A percentile compares a stretch with the other conserved stretches of the same genome.
phyloP scores from a whole-genome alignment of 2,329 filamentous ascomycete genomes.

The Colletotrichum godetiae region DNA sequence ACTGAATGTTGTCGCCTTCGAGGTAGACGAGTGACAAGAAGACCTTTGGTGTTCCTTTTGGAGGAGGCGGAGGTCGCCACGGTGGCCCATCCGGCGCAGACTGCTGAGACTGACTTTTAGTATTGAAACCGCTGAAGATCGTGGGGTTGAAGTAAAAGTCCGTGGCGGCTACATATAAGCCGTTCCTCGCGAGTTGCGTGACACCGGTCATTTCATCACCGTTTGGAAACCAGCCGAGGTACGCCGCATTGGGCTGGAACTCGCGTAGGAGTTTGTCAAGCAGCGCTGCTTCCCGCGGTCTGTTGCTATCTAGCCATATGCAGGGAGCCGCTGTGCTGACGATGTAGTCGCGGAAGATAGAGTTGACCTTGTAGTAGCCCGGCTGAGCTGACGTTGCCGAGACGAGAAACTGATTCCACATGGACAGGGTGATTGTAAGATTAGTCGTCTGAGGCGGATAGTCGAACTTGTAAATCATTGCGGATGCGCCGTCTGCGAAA shows the following conservation, averaged over 20 bases:
- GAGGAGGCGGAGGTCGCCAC: background rate
- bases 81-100: background rate
- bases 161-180: conserved; percentile 2
- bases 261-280: background rate
- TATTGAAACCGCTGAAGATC: conserved; percentile 8
- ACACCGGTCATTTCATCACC: conserved; percentile 19
- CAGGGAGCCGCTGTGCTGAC: conserved; percentile 7
- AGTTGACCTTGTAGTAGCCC: conserved; percentile 3
- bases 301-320: conserved; percentile 16
- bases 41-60: background rate
- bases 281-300: conserved; percentile 5
- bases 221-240: conserved; percentile 20
- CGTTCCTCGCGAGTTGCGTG: conserved; percentile 9
- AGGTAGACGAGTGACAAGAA: conserved; percentile 13
- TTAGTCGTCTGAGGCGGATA: background rate
- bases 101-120: background rate
- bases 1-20: conserved; percentile 21
- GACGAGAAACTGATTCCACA: conserved; percentile 17
- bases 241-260: conserved; percentile 14
- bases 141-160: conserved; percentile 26
- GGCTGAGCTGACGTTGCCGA: background rate
- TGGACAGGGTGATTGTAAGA: background rate
- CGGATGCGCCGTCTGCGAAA: conserved; percentile 13
- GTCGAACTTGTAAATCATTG: conserved; percentile 12
- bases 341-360: conserved; percentile 18